Conservation (phyloP, 495 filamentous ascomycete genomes). For the Choiromyces venosus region DNA sequence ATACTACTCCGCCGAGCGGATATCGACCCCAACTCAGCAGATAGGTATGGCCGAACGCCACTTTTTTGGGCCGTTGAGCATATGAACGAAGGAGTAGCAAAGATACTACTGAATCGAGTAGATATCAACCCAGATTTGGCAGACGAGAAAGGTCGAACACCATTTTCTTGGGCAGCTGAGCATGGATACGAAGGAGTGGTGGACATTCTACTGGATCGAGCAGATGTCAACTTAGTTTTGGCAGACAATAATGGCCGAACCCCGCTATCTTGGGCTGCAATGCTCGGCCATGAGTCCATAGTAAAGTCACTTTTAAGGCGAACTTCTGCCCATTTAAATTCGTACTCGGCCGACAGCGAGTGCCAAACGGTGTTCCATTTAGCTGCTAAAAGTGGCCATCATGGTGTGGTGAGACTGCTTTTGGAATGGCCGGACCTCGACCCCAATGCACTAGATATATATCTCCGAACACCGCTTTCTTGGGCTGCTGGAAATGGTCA, state of each 20-base stretch:
- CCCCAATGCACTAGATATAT: constrained; percentile 11
- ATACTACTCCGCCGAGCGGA: constrained; percentile 25
- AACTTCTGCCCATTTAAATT: too few relatives aligned
- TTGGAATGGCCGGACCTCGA: constrained; percentile 12
- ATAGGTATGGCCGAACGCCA: constrained; percentile 7
- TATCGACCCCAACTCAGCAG: constrained; percentile 16
- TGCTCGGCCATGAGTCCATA: too few relatives aligned
- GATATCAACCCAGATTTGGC: too few relatives aligned
- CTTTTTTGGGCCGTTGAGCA: constrained; percentile 21
- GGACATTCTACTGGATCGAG: not conserved
- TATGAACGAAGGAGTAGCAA: too few relatives aligned
- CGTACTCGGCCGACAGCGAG: too few relatives aligned
- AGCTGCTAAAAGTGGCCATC: constrained; percentile 25
- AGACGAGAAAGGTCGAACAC: too few relatives aligned
- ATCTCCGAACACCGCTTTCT: constrained; percentile 26
- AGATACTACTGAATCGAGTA: too few relatives aligned
- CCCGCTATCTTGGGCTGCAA: constrained; percentile 21
- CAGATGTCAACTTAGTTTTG: constrained; percentile 16
- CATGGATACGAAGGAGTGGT: constrained; percentile 20
- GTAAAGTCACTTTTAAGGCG: too few relatives aligned
- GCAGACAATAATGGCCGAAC: constrained; percentile 18
- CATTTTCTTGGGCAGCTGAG: too few relatives aligned
- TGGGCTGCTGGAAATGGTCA: constrained; percentile 25
- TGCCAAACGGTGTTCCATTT: not conserved
- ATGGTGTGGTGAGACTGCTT: constrained; percentile 26